Evolutionary conservation across 139 green algal species (phyloP).

Genomic region (Gonium pectorale): DNA sequence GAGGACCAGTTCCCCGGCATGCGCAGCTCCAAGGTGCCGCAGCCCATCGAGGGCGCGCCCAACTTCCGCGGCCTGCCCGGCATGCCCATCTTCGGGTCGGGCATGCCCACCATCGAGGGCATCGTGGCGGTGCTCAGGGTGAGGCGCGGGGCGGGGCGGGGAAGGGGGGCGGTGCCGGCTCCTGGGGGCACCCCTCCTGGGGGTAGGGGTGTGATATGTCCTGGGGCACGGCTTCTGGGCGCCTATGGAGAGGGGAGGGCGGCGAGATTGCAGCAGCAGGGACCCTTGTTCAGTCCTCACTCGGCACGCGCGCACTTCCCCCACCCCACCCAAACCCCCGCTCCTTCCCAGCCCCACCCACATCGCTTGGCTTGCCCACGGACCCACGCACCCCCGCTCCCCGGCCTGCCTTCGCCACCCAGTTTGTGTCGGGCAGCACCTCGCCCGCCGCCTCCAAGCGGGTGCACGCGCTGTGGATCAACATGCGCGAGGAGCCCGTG

Average conservation of each 20-base stretch:
- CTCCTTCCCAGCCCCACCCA: too few relatives aligned
- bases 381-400: neutral
- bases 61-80: conserved; percentile 81
- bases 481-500: conserved; percentile 96
- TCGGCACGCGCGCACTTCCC: too few relatives aligned
- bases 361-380: too few relatives aligned
- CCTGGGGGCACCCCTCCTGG: too few relatives aligned
- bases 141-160: neutral
- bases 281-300: too few relatives aligned
- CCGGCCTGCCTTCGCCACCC: neutral
- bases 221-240: too few relatives aligned
- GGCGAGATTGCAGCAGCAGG: too few relatives aligned
- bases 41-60: conserved; percentile 75
- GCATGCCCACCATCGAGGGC: conserved; percentile 90
- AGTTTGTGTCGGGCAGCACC: conserved; percentile 45
- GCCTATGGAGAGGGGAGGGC: too few relatives aligned
- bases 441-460: conserved; percentile 49
- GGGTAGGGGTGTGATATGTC: too few relatives aligned
- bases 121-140: conserved; percentile 74
- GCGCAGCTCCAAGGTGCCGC: conserved; percentile 46
- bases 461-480: conserved; percentile 85
- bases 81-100: conserved; percentile 87
- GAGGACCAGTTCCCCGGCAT: conserved; percentile 90
- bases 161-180: neutral
- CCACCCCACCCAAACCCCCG: too few relatives aligned